Evolutionary conservation across 441 rosid genomes (phyloP).

Genomic region (Macaranga tanarius): DNA sequence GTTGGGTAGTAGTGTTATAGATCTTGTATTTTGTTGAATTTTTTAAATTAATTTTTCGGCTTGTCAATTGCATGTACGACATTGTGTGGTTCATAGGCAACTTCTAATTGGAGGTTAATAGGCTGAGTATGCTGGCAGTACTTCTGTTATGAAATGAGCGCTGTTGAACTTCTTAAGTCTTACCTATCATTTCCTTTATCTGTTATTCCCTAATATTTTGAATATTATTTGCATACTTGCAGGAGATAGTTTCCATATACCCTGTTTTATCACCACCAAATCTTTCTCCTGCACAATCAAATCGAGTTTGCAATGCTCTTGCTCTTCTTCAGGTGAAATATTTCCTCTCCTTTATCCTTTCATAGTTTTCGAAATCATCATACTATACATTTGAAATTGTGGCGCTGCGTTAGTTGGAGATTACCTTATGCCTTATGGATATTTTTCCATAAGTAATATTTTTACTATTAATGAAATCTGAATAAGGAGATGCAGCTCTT

Average conservation of each 20-base stretch:
- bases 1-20: not conserved
- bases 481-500: slow-evolving; percentile 1
- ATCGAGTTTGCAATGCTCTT: slow-evolving; percentile 97
- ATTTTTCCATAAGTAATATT: not conserved
- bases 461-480: not conserved
- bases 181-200: not conserved
- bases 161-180: not conserved
- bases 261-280: slow-evolving; percentile 95
- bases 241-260: slow-evolving; percentile 96
- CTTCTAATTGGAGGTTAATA: slow-evolving; percentile 4
- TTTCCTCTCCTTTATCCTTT: not conserved
- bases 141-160: slow-evolving; percentile 2
- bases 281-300: slow-evolving; percentile 88
- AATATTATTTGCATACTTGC: slow-evolving; percentile 32
- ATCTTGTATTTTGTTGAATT: not conserved
- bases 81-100: not conserved
- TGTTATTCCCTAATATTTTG: not conserved
- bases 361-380: slow-evolving; percentile 4
- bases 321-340: slow-evolving; percentile 92
- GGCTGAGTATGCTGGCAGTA: not conserved
- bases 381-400: not conserved
- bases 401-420: not conserved
- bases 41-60: not conserved
- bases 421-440: slow-evolving; percentile 3
- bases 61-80: not conserved